These are phyloP conservation scores for Chalciporus sphaerocephalus DNA, from an alignment of 768 basidiomycete genomes.

Conservation along the genomic window DNA sequence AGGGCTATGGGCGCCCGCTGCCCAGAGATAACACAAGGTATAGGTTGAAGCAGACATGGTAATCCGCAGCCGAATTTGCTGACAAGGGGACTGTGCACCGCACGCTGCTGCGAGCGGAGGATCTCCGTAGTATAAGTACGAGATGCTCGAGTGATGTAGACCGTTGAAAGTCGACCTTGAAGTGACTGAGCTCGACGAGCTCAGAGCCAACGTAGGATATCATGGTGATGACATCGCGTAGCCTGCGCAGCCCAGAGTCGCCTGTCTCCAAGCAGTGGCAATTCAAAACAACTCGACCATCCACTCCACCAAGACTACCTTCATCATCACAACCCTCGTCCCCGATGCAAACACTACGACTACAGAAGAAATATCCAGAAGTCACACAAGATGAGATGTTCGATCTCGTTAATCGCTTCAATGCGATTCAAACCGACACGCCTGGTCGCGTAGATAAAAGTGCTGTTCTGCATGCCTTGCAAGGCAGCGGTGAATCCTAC, in stretches of 20 bases:
- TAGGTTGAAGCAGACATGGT: background rate
- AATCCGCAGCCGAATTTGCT: background rate
- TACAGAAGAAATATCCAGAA: constrained; percentile 90
- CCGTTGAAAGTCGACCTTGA: background rate
- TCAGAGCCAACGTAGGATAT: background rate
- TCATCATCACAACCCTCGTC: constrained; percentile 19
- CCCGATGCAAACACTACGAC: constrained; percentile 74
- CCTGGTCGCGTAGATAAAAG: constrained; percentile 83
- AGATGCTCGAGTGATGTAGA: background rate
- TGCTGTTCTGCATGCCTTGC: constrained; percentile 71
- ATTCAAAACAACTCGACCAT: constrained; percentile 9
- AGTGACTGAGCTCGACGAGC: background rate
- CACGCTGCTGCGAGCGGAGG: background rate
- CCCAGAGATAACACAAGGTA: background rate
- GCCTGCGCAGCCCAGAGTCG: background rate
- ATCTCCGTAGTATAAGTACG: background rate
- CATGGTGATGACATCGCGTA: background rate
- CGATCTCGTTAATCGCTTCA: constrained; percentile 91
- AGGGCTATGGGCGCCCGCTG: background rate
- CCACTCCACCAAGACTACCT: constrained; percentile 7
- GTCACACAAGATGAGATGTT: constrained; percentile 92
- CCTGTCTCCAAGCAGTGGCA: constrained; percentile 7
- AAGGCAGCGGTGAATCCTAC: constrained; percentile 81
- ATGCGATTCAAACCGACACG: constrained; percentile 71
- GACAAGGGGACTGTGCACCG: background rate